Percentiles rank a stretch among this genome's conserved stretches.
Conservation (phyloP, 208 protist species). For the Phytomonas francai region DNA sequence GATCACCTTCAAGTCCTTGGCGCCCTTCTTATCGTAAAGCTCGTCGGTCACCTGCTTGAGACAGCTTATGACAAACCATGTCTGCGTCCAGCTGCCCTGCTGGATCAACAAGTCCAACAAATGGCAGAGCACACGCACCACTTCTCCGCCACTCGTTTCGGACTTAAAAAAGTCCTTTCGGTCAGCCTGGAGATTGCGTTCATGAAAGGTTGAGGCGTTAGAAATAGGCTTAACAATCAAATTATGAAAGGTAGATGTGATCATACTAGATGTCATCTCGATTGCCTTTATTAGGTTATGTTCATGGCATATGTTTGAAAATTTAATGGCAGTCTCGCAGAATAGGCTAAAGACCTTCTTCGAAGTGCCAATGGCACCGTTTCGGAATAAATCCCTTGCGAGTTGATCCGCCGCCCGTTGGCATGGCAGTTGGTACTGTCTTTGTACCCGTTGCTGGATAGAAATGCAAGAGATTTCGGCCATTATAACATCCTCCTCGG, state of each 20-base stretch:
- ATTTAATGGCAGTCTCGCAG: conserved; percentile 40
- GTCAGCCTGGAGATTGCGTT: conserved; percentile 29
- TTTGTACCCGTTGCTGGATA: conserved; percentile 31
- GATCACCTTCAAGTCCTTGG: conserved; percentile 18
- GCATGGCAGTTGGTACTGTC: conserved; percentile 46
- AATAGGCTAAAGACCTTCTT: conserved; percentile 57
- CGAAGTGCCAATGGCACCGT: conserved; percentile 52
- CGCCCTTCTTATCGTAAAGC: conserved; percentile 18
- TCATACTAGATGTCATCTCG: conserved; percentile 24
- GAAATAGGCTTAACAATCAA: conserved; percentile 32
- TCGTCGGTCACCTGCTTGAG: conserved; percentile 57
- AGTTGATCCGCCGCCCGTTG: conserved; percentile 24
- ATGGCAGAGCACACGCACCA: conserved; percentile 48
- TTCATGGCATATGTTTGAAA: conserved; percentile 49
- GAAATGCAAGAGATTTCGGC: conserved; percentile 47
- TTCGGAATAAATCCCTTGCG: conserved; percentile 36
- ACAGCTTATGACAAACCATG: conserved; percentile 44
- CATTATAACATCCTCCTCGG: conserved; percentile 41
- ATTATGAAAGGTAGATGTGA: conserved; percentile 36
- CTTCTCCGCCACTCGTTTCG: conserved; percentile 21
- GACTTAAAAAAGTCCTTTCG: conserved; percentile 51
- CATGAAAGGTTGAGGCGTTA: conserved; percentile 9
- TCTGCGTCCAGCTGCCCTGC: conserved; percentile 33
- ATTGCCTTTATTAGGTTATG: conserved; percentile 33
- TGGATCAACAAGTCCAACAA: conserved; percentile 35